These are phyloP conservation scores for Trichosporon ovoides DNA, from an alignment of 1,284 basidiomycete species.

Conservation along the genomic window DNA sequence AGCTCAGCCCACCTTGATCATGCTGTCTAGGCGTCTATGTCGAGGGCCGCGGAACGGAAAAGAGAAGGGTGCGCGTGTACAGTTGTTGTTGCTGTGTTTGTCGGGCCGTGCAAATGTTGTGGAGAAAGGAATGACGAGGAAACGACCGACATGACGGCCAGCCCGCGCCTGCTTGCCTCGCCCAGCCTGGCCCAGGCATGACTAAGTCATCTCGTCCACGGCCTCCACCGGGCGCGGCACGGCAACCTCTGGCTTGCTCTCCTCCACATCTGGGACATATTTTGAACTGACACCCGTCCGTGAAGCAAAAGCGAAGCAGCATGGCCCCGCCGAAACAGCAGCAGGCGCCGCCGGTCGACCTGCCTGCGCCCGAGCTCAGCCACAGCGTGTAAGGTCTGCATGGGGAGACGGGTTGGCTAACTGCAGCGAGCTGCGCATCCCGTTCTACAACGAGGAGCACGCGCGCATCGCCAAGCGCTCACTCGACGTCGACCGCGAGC, in stretches of 20 bases:
- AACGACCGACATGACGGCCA: too few species aligned
- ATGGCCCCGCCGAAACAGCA: background rate
- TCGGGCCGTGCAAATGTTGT: background rate
- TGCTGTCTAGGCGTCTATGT: background rate
- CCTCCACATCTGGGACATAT: background rate
- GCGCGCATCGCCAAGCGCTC: conserved; percentile 70
- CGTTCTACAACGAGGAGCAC: conserved; percentile 66
- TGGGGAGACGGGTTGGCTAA: background rate
- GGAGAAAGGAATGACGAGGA: background rate
- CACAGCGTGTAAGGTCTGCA: conserved; percentile 9
- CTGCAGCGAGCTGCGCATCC: conserved; percentile 64
- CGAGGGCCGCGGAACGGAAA: background rate
- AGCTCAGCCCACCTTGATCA: too few species aligned
- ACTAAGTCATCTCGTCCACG: background rate
- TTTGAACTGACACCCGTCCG: background rate
- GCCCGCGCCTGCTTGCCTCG: too few species aligned
- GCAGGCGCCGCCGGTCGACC: background rate
- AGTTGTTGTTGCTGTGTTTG: too few species aligned
- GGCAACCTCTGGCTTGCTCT: background rate
- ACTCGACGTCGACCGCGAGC: conserved; percentile 76
- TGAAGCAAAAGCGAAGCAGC: too few species aligned
- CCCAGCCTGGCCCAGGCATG: background rate
- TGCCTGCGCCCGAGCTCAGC: conserved; percentile 1
- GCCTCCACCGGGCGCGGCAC: background rate
- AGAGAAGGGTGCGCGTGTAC: background rate